phyloP scores from a whole-genome alignment of 1,284 basidiomycete species.

The Paramarasmius palmivorus region DNA sequence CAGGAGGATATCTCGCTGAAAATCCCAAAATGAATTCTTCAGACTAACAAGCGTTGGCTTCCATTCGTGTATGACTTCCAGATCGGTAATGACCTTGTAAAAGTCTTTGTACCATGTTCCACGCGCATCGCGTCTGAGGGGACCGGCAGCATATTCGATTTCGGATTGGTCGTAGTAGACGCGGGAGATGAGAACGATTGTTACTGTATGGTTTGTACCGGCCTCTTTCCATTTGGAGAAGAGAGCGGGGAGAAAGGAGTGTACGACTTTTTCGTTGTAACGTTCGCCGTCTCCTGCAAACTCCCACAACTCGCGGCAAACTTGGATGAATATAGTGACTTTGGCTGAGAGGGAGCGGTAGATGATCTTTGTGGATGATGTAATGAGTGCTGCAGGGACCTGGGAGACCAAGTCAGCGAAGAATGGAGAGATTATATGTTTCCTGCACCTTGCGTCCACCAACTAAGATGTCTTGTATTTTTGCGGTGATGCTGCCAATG shows the following conservation, averaged over 20 bases:
- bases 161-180: conserved; percentile 90
- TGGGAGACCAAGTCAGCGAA: no score
- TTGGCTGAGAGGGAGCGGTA: conserved; percentile 92
- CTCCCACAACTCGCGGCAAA: conserved; percentile 95
- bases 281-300: conserved; percentile 96
- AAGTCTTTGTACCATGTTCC: conserved; percentile 94
- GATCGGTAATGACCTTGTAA: conserved; percentile 91
- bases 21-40: conserved; percentile 87
- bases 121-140: conserved; percentile 72
- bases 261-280: conserved; percentile 95
- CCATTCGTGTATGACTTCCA: conserved; percentile 90
- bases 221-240: conserved; percentile 82
- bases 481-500: conserved; percentile 77
- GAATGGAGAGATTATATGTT: no score
- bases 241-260: conserved; percentile 86
- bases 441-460: conserved; percentile 66
- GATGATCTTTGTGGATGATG: conserved; percentile 83
- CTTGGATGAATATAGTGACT: conserved; percentile 92
- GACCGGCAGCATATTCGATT: conserved; percentile 74
- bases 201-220: conserved; percentile 90
- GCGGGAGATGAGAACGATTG: conserved; percentile 92
- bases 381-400: conserved; percentile 83
- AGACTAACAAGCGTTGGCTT: conserved; percentile 82
- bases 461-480: conserved; percentile 76
- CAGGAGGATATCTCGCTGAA: conserved; percentile 85